Evolutionary conservation across 257 asterid genomes (phyloP).

Genomic region (Fraxinus quadrangulata): DNA sequence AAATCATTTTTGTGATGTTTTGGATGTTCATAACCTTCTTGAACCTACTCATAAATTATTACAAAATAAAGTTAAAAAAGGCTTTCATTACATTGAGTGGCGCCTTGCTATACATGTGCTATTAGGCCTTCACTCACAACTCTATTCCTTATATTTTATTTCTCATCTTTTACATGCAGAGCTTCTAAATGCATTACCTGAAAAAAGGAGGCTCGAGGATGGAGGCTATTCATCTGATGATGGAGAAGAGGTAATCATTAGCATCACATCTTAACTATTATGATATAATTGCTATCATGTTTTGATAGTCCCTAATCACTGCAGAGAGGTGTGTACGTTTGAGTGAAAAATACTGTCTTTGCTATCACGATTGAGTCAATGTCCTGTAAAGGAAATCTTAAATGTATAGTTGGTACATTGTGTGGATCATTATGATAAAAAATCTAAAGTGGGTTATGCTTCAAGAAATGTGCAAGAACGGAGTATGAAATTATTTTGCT

Average conservation of each 20-base stretch:
- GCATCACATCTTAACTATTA: background rate
- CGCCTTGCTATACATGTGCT: background rate
- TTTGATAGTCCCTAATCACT: background rate
- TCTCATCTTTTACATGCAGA: constrained; percentile 41
- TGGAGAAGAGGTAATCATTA: constrained; percentile 53
- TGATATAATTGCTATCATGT: background rate
- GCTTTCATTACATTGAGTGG: background rate
- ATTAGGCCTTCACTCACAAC: background rate
- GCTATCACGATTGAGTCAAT: background rate
- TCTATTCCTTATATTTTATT: background rate
- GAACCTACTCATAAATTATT: background rate
- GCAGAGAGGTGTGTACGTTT: background rate
- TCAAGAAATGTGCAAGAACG: background rate
- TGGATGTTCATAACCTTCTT: background rate
- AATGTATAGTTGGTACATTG: background rate
- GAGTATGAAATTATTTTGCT: background rate
- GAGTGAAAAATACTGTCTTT: background rate
- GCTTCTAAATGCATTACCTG: constrained; percentile 85
- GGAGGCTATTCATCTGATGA: constrained; percentile 78
- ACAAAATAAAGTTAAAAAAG: background rate
- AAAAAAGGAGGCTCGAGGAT: constrained; percentile 70
- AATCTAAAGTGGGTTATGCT: background rate
- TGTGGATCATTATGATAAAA: background rate
- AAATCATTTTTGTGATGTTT: background rate
- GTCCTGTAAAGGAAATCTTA: background rate